These are phyloP conservation scores for Cynara cardunculus DNA, from an alignment of 129 eudicot species.

Conservation along the genomic window DNA sequence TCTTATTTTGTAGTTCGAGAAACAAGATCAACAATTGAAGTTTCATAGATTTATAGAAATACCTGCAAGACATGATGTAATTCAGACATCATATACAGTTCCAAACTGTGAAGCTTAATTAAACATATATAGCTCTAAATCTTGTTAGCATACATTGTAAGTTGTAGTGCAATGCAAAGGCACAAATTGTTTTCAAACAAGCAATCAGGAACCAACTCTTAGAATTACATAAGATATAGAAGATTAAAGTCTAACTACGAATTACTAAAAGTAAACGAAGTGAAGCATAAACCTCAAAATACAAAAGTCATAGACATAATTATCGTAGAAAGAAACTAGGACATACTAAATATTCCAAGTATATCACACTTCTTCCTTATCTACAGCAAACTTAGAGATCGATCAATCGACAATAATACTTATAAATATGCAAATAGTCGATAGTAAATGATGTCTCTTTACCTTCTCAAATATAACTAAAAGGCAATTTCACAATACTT, in stretches of 20 bases:
- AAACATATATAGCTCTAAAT: background rate
- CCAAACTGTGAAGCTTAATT: background rate
- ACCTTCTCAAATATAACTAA: background rate
- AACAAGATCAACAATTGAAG: background rate
- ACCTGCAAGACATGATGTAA: background rate
- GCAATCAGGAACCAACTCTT: background rate
- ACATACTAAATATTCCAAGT: background rate
- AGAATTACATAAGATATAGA: background rate
- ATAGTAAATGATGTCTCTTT: background rate
- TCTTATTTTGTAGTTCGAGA: too few species aligned
- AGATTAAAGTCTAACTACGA: background rate
- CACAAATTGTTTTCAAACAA: background rate
- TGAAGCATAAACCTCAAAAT: background rate
- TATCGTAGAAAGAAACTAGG: background rate
- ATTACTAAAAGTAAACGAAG: background rate
- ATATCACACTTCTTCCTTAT: background rate
- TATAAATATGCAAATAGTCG: background rate
- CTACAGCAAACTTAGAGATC: background rate
- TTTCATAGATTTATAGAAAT: background rate
- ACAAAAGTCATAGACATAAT: background rate
- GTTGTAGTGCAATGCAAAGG: background rate
- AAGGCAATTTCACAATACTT: background rate
- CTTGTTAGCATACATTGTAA: background rate
- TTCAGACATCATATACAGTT: background rate
- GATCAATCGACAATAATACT: background rate